phyloP scores from a whole-genome alignment of 495 filamentous ascomycete genomes.

The Penicillium chermesinum region DNA sequence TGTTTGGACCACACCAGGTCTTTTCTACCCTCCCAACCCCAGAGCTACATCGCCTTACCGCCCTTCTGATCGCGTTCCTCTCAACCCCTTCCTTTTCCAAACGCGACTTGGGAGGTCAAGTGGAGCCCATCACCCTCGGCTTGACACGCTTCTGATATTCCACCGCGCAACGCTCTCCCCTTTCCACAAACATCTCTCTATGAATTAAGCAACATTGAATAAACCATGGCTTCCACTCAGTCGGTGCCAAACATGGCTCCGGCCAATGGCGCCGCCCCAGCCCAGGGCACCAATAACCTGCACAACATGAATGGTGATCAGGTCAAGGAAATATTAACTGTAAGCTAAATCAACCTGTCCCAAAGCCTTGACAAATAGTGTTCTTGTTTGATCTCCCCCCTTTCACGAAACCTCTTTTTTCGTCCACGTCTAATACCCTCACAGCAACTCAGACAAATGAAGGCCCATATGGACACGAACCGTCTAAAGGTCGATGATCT shows the following conservation, averaged over 20 bases:
- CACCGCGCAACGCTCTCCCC: slow-evolving; percentile 7
- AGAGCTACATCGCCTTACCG: slow-evolving; percentile 11
- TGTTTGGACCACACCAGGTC: slow-evolving; percentile 12
- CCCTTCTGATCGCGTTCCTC: slow-evolving; percentile 3
- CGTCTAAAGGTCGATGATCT: slow-evolving; percentile 68
- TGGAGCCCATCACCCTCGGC: slow-evolving; percentile 17
- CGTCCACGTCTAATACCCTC: slow-evolving; percentile 19
- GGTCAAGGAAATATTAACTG: slow-evolving; percentile 56
- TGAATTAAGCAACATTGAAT: slow-evolving; percentile 29
- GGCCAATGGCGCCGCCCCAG: slow-evolving; percentile 49
- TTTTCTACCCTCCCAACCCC: slow-evolving; percentile 25
- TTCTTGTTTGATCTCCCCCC: slow-evolving; percentile 1
- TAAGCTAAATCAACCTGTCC: slow-evolving; percentile 26
- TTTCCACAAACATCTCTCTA: slow-evolving; percentile 12
- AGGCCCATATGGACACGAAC: slow-evolving; percentile 16
- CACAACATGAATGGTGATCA: slow-evolving; percentile 54
- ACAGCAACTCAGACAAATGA: slow-evolving; percentile 74
- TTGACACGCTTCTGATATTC: slow-evolving; percentile 3
- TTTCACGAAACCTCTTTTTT: not conserved
- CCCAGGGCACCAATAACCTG: slow-evolving; percentile 1
- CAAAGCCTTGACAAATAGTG: not conserved
- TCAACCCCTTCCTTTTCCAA: slow-evolving; percentile 5
- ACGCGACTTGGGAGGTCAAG: slow-evolving; percentile 23
- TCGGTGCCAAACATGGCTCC: slow-evolving; percentile 59
- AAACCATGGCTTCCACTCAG: slow-evolving; percentile 71